These are phyloP conservation scores for Tulasnella sp. DNA, from an alignment of 768 basidiomycete species.

Conservation along the genomic window DNA sequence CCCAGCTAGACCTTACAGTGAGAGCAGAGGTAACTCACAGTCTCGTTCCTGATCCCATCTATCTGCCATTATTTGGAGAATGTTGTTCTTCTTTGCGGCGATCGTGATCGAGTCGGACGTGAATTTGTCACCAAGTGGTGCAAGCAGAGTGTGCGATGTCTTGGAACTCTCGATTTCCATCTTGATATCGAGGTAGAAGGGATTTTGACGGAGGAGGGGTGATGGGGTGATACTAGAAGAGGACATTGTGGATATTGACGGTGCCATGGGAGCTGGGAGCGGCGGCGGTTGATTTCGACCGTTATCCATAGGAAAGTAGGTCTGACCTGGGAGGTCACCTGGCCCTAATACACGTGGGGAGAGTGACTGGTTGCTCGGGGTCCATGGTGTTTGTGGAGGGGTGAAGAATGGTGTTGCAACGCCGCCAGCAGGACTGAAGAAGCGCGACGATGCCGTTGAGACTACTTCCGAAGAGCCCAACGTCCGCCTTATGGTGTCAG, in stretches of 20 bases:
- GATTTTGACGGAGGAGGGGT: constrained; percentile 14
- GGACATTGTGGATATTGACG: constrained; percentile 8
- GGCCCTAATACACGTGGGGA: not conserved
- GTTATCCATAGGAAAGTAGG: constrained; percentile 12
- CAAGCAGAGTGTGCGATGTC: constrained; percentile 20
- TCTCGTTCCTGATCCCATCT: constrained; percentile 24
- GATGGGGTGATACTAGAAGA: constrained; percentile 13
- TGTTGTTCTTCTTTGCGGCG: constrained; percentile 22
- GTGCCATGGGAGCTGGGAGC: constrained; percentile 8
- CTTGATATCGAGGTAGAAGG: constrained; percentile 13
- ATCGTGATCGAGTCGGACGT: constrained; percentile 24
- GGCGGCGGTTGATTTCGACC: not conserved
- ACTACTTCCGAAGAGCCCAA: constrained; percentile 7
- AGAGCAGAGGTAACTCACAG: constrained; percentile 18
- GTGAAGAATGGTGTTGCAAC: not conserved
- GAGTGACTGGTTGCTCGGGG: not conserved
- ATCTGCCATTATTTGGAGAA: constrained; percentile 23
- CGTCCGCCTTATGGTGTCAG: constrained; percentile 13
- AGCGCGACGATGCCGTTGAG: constrained; percentile 11
- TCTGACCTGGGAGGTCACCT: not conserved
- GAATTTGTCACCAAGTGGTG: constrained; percentile 23
- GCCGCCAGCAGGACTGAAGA: constrained; percentile 7
- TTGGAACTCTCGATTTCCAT: constrained; percentile 22
- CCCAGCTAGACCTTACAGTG: not conserved
- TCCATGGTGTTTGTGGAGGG: constrained; percentile 12